Conservation (phyloP, 805 yeast genomes). For the Barnettozyma sucrosica region DNA sequence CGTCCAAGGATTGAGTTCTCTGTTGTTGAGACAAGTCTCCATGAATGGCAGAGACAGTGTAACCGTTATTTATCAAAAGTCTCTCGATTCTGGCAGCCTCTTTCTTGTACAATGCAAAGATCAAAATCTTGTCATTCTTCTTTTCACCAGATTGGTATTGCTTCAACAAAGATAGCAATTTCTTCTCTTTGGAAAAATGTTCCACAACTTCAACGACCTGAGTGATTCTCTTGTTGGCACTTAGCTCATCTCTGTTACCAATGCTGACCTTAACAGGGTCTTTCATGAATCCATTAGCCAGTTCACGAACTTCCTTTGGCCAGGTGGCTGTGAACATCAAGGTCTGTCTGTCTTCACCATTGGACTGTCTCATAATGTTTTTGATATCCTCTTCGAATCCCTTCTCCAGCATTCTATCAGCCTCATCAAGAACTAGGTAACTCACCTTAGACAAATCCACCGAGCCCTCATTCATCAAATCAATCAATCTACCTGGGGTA, state of each 20-base stretch:
- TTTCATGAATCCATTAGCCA: slow-evolving; percentile 81
- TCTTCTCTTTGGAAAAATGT: slow-evolving; percentile 71
- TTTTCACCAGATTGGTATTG: slow-evolving; percentile 67
- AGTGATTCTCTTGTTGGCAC: slow-evolving; percentile 90
- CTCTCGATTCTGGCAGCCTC: slow-evolving; percentile 92
- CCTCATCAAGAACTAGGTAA: slow-evolving; percentile 91
- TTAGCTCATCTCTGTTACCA: slow-evolving; percentile 90
- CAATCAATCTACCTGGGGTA: slow-evolving; percentile 96
- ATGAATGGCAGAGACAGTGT: slow-evolving; percentile 85
- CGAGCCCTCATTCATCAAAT: slow-evolving; percentile 83
- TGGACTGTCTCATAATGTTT: slow-evolving; percentile 61
- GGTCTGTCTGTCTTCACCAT: slow-evolving; percentile 64
- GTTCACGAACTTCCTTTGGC: slow-evolving; percentile 97
- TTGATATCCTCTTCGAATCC: slow-evolving; percentile 98
- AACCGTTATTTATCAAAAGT: slow-evolving; percentile 65
- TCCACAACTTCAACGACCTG: slow-evolving; percentile 93
- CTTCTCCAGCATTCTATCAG: slow-evolving; percentile 97
- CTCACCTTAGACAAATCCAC: slow-evolving; percentile 61
- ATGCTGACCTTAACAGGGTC: slow-evolving; percentile 84
- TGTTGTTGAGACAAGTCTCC: slow-evolving; percentile 93
- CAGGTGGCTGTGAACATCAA: slow-evolving; percentile 99
- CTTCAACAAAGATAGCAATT: slow-evolving; percentile 62
- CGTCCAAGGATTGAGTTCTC: slow-evolving; percentile 80
- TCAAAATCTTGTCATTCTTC: slow-evolving; percentile 73
- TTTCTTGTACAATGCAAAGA: slow-evolving; percentile 93